Evolutionary conservation across 768 basidiomycete genomes (phyloP).

Genomic region (Rhodotorula kratochvilovae): DNA sequence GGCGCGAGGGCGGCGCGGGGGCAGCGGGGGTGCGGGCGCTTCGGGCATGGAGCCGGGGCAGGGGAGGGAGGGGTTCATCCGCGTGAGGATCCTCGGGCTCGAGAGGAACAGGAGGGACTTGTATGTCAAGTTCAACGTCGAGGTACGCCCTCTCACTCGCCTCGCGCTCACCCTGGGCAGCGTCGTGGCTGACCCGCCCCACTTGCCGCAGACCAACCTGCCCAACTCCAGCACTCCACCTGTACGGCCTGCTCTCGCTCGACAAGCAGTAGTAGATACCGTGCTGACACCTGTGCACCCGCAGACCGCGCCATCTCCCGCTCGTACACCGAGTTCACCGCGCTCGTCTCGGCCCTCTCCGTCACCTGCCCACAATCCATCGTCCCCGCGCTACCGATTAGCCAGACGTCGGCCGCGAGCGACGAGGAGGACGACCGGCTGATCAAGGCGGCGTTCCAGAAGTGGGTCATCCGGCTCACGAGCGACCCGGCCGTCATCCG

Average conservation of each 20-base stretch:
- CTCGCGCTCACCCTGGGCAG: neutral
- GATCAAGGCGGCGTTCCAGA: constrained; percentile 87
- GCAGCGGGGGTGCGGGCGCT: too few relatives aligned
- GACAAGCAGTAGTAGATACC: too few relatives aligned
- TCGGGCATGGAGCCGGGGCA: neutral
- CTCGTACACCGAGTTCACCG: constrained; percentile 89
- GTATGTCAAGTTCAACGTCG: constrained; percentile 87
- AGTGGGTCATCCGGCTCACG: constrained; percentile 88
- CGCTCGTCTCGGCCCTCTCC: constrained; percentile 84
- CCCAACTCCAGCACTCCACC: constrained; percentile 58
- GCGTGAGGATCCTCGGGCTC: constrained; percentile 80
- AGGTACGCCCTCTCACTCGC: constrained; percentile 55
- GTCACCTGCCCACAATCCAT: constrained; percentile 93
- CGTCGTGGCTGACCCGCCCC: neutral
- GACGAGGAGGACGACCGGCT: constrained; percentile 98
- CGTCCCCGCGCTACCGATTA: constrained; percentile 87
- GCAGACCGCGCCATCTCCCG: constrained; percentile 85
- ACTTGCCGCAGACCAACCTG: constrained; percentile 69
- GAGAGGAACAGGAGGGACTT: constrained; percentile 95
- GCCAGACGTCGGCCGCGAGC: constrained; percentile 91
- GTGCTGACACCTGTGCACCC: constrained; percentile 38
- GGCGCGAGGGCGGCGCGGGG: neutral
- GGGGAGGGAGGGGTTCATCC: constrained; percentile 69
- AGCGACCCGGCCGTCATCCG: constrained; percentile 80
- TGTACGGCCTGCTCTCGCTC: constrained; percentile 5